Base-by-base conservation (phyloP, 2,329 filamentous ascomycete species). In the Lachnellula cervina region DNA sequence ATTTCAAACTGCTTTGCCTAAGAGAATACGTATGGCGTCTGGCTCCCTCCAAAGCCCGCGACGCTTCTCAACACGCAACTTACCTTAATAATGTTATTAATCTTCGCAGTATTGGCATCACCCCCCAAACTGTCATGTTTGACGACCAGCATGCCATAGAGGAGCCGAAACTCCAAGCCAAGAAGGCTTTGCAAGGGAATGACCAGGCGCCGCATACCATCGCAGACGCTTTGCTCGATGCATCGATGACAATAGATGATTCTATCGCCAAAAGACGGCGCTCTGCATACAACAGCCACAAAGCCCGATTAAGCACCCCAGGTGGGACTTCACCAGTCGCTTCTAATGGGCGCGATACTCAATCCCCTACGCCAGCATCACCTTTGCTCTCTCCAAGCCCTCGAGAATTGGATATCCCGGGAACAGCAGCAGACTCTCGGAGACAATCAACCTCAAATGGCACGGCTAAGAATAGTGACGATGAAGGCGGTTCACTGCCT, bases 1-100 rank as follows among this genome's bases (percentile, higher is more conserved):
- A 99, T 62, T 83, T 88, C 68, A 97, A 99, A 70, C 75, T 99
- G 2, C 76, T 97, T 37, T 88, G 86, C 5, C 77, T 99, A 11
- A 80, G 89, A 55, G 92, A 97, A 68, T 97, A 96, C 66, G 89
- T 99, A 42, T 96, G 90, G 89, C 84, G 89, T 40, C 80, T 94
- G 7, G 88, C 88, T 49, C 83, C 85, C 64, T 85, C 89, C 59
- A 89, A 86, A 66, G 52, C 60, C 28, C 59, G 62, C 43, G 63
- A 66, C 46, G 11, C 59, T 9, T 17, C 54, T 45, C 51, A 54
- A 17, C 59, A 51, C 63, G 61, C 45, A 2, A 66, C 71, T 3
- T 73, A 79, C n/a, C 77, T 89, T 59, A 89, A 88, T 62, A 81
- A 81, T 51, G 83, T 96, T 13, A 80, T 97, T 6, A 80, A 85